phyloP scores from a whole-genome alignment of 192 early-diverging fungal species.

The Phlyctochytrium planicorne region DNA sequence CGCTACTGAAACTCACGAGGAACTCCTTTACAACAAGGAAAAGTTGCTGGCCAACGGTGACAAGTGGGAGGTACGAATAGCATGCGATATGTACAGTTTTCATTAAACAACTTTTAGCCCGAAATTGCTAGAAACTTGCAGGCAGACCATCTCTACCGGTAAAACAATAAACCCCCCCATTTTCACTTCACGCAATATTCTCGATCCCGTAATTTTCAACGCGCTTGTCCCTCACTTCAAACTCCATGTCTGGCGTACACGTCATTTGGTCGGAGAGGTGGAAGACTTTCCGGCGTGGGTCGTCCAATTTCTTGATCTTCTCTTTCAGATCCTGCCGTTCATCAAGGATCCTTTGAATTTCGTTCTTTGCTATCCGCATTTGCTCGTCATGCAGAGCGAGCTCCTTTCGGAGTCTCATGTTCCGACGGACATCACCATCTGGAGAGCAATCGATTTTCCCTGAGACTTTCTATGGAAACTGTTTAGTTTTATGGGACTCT shows the following conservation, averaged over 20 bases:
- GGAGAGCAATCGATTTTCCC: slow-evolving; percentile 15
- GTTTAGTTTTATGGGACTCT: background rate
- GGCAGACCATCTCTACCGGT: slow-evolving; percentile 53
- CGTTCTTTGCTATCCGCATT: slow-evolving; percentile 3
- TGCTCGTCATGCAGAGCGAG: slow-evolving; percentile 14
- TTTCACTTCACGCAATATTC: too few species aligned
- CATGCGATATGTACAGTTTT: slow-evolving; percentile 2
- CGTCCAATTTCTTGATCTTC: background rate
- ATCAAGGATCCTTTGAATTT: slow-evolving; percentile 10
- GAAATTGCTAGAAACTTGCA: slow-evolving; percentile 57
- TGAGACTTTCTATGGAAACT: background rate
- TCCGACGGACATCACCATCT: slow-evolving; percentile 17
- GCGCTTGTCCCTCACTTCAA: too few species aligned
- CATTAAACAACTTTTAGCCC: slow-evolving; percentile 21
- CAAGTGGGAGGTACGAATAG: slow-evolving; percentile 83
- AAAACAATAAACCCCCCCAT: too few species aligned
- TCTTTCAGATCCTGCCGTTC: background rate
- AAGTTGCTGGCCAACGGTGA: slow-evolving; percentile 96
- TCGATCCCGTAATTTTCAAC: too few species aligned
- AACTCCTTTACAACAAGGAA: slow-evolving; percentile 95
- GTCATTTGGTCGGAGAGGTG: slow-evolving; percentile 21
- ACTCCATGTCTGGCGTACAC: slow-evolving; percentile 35
- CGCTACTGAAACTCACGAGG: slow-evolving; percentile 95
- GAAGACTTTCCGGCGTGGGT: slow-evolving; percentile 17
- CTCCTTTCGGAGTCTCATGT: slow-evolving; percentile 18